Percentiles rank a stretch among this genome's conserved stretches.
phyloP scores from a whole-genome alignment of 2,329 filamentous ascomycete species.

The Hirsutella thompsonii region DNA sequence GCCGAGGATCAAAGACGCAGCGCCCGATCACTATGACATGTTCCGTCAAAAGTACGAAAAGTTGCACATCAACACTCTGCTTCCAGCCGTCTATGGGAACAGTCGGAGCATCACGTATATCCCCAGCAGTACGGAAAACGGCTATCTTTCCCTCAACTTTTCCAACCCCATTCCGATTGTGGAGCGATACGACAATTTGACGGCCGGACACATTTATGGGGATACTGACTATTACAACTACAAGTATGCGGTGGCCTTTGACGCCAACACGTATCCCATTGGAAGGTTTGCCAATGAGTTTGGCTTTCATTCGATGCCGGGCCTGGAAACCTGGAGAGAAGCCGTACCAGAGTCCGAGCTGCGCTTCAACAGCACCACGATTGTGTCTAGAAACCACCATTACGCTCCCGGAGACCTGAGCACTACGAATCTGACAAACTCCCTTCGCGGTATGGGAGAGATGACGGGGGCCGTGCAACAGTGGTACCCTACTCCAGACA shows the following conservation, averaged over 20 bases:
- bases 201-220: slow-evolving; percentile 39
- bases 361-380: slow-evolving; percentile 41
- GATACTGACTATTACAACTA: slow-evolving; percentile 52
- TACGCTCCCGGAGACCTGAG: slow-evolving; percentile 16
- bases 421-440: slow-evolving; percentile 6
- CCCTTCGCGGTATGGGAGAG: slow-evolving; percentile 31
- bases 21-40: slow-evolving; percentile 24
- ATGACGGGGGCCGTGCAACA: slow-evolving; percentile 43
- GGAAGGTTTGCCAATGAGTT: slow-evolving; percentile 52
- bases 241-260: slow-evolving; percentile 35
- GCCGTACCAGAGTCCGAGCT: slow-evolving; percentile 34
- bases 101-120: slow-evolving; percentile 46
- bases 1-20: slow-evolving; percentile 18
- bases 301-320: slow-evolving; percentile 50
- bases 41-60: slow-evolving; percentile 38
- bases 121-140: slow-evolving; percentile 46
- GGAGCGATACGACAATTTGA: slow-evolving; percentile 41
- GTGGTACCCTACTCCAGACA: slow-evolving; percentile 45
- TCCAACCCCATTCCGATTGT: slow-evolving; percentile 37
- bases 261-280: slow-evolving; percentile 40
- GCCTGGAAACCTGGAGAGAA: slow-evolving; percentile 42
- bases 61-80: slow-evolving; percentile 40
- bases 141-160: slow-evolving; percentile 41
- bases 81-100: slow-evolving; percentile 44
- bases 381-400: slow-evolving; percentile 47